Evolutionary conservation across 108 stramenopile genomes (phyloP), one percentile per base, ranked within the genome.

Genomic region (Tribonema minus): DNA sequence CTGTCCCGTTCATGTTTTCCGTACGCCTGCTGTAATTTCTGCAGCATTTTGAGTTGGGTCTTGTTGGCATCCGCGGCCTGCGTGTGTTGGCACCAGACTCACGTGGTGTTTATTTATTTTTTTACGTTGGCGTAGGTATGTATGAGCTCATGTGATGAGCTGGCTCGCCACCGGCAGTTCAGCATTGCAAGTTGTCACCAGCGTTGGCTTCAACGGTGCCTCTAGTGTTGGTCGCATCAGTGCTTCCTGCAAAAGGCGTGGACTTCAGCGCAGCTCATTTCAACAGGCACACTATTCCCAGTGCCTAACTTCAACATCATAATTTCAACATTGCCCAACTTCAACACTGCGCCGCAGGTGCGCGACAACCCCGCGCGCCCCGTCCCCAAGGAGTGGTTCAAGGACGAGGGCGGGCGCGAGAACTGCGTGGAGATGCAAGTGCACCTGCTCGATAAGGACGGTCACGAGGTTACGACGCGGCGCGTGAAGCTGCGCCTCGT

Each of bases 361-460:
- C 61, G 60, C 26, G 75, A 76, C 25, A 76, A 76, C 46, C 75
- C 75, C 0, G 75, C 39, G 3, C 37, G 62, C 58, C 75, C 75
- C 20, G 75, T 76, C 27, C 84, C 84, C 33, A 79, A 83, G 36
- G 80, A 90, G 36, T 94, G 93, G 93, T 94, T 89, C 87, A 94
- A 94, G 72, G 92, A 92, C 84, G 91, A 92, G 81, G 93, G 93
- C n/a, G 92, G 92, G 6, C 72, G 90, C 33, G 93, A 94, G 71
- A 94, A 94, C 71, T 91, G 84, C 54, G 91, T 94, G 71, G 87
- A 90, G 63, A 73, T 89, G 34, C 75, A 76, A 61, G 90, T 88
- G 29, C 76, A 82, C 1, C 83, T 92, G 7, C 64, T 70, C 25
- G 90, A 90, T 32, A 81, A 84, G 32, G 59, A 86, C 39, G 87